Evolutionary conservation across 2,329 filamentous ascomycete species (phyloP).

Genomic region (Calonectria honghensis): DNA sequence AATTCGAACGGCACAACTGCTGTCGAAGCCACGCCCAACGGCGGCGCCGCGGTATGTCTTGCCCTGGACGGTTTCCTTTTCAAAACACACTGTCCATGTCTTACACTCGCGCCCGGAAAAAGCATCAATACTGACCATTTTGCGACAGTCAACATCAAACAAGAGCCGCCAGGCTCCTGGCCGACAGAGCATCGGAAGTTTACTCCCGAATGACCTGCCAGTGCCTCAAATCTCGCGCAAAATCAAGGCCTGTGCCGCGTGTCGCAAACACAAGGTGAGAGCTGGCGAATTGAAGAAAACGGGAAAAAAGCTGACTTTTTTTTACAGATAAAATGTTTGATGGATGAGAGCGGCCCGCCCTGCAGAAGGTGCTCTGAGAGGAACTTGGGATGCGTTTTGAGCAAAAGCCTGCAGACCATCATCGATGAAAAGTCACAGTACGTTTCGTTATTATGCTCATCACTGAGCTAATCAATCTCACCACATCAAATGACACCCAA

Average conservation of each 20-base stretch:
- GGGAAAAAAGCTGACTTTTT: neutral
- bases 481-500: neutral
- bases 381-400: slow-evolving; percentile 62
- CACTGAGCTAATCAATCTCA: neutral
- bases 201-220: slow-evolving; percentile 43
- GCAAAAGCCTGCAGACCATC: slow-evolving; percentile 64
- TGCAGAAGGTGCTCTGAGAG: slow-evolving; percentile 62
- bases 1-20: slow-evolving; percentile 33
- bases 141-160: slow-evolving; percentile 34
- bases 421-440: slow-evolving; percentile 65
- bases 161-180: slow-evolving; percentile 42
- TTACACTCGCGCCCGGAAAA: neutral
- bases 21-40: slow-evolving; percentile 27
- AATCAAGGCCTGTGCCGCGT: slow-evolving; percentile 64
- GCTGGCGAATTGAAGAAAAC: neutral
- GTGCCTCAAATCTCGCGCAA: slow-evolving; percentile 62
- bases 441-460: slow-evolving; percentile 34
- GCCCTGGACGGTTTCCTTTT: neutral
- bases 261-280: slow-evolving; percentile 63
- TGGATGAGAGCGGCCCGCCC: slow-evolving; percentile 63
- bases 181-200: slow-evolving; percentile 46
- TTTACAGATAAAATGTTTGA: slow-evolving; percentile 64
- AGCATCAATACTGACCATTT: neutral
- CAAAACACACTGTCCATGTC: neutral
- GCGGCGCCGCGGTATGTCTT: slow-evolving; percentile 27